phyloP scores from a whole-genome alignment of 257 asterid genomes.

The Dorcoceras hygrometricum region DNA sequence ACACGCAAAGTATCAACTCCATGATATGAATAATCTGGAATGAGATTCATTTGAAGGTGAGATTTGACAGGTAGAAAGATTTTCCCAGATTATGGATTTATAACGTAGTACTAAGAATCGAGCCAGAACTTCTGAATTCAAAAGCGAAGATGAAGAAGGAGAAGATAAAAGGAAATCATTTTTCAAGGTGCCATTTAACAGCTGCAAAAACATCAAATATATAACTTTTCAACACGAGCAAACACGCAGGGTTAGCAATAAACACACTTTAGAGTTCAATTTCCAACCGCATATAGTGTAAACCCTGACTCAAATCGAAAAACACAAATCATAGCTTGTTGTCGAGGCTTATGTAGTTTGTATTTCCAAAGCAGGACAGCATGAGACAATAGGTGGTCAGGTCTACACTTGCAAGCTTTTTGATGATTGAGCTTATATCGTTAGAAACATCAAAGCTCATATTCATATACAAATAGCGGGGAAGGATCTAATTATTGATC shows the following conservation, averaged over 20 bases:
- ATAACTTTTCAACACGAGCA: too few relatives aligned
- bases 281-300: neutral
- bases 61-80: neutral
- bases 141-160: neutral
- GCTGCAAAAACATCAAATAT: neutral
- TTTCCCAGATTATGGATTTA: neutral
- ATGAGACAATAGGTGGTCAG: neutral
- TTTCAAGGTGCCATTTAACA: neutral
- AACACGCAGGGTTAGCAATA: neutral
- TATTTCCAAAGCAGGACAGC: neutral
- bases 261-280: neutral
- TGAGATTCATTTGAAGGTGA: neutral
- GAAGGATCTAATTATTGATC: neutral
- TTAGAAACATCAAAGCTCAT: neutral
- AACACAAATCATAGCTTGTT: neutral
- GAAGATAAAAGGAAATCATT: neutral
- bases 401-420: neutral
- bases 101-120: neutral
- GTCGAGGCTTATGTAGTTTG: neutral
- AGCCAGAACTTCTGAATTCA: neutral
- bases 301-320: neutral
- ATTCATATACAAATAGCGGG: neutral
- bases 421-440: neutral
- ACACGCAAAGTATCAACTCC: neutral
- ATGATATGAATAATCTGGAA: neutral